Base-by-base conservation (phyloP, 1,284 basidiomycete genomes). In the Apiotrichum brassicae region DNA sequence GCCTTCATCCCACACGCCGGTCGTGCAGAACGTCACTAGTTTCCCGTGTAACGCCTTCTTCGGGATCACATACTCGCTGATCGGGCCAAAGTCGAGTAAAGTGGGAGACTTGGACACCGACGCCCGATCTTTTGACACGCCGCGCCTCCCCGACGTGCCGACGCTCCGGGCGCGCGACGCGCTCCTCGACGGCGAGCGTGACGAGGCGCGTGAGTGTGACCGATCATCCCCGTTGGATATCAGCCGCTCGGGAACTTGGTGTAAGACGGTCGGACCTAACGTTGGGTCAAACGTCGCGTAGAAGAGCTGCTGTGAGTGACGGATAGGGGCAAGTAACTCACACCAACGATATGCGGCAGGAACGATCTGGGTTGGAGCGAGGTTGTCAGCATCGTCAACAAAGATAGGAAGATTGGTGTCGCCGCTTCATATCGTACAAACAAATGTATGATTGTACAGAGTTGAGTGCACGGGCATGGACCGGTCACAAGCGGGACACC, bases 1-100 rank as follows among this genome's bases (percentile, higher is more conserved):
- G 9, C 32, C 63, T 24, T 52, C 49, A n/a, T 48, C 51, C 50
- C 52, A 51, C 12, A 40, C 38, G 14, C 62, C 68, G 0, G 56
- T 50, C 6, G 66, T 64, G 5, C 74, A 73, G 46, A 73, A 68
- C 4, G 76, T 90, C 35, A 97, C 86, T 14, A 99, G 80, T 55
- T 90, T 80, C 9, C 91, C 91, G 59, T 91, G 95, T 8, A 97
- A 76, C 2, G 85, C 79, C 51, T 83, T 83, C 34, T 83, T 86
- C 2, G 94, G 94, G 45, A 98, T 95, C 40, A 97, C 83, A 76
- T 91, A 97, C 71, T 89, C 92, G 16, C 87, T 87, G 47, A 98
- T 84, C 54, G 90, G 84, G 40, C 84, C 81, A 62, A 97, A 97
- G 68, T 91, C 84, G 72, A 98, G 88, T n/a, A 95, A 77, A 9